phyloP scores from a whole-genome alignment of 2,329 filamentous ascomycete species.

The Rasamsonia emersonii region DNA sequence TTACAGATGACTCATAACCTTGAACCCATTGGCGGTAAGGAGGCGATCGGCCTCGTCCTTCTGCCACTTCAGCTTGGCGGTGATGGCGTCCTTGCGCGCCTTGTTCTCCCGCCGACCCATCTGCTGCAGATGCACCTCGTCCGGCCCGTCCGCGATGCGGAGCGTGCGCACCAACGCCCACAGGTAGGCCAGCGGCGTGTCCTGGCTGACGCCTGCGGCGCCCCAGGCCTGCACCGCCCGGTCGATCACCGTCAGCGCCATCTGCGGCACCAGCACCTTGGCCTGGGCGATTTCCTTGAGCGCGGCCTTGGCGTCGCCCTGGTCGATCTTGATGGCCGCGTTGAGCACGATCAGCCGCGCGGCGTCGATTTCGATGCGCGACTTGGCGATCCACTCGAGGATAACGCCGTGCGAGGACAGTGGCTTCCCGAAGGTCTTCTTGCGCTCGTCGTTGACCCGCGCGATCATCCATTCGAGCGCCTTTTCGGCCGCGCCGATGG shows the following conservation, averaged over 20 bases:
- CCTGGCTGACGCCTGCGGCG: slow-evolving; percentile 83
- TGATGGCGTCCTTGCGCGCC: slow-evolving; percentile 36
- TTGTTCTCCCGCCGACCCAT: slow-evolving; percentile 49
- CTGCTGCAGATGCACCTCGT: slow-evolving; percentile 76
- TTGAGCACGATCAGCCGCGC: slow-evolving; percentile 86
- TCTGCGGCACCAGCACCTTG: slow-evolving; percentile 81
- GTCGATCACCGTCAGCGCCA: slow-evolving; percentile 80
- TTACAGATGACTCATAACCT: slow-evolving; percentile 28
- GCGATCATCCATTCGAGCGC: slow-evolving; percentile 93
- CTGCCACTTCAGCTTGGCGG: slow-evolving; percentile 37
- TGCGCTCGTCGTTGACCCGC: slow-evolving; percentile 82
- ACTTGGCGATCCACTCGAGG: slow-evolving; percentile 87
- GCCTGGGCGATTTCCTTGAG: slow-evolving; percentile 91
- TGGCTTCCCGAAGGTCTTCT: slow-evolving; percentile 84
- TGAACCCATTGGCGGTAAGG: slow-evolving; percentile 28
- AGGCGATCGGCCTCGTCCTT: slow-evolving; percentile 28
- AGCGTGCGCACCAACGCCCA: slow-evolving; percentile 75
- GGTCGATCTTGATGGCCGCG: slow-evolving; percentile 90
- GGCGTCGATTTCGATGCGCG: slow-evolving; percentile 87
- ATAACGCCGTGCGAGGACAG: slow-evolving; percentile 87
- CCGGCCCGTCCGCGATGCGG: slow-evolving; percentile 82
- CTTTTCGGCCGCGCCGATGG: slow-evolving; percentile 81
- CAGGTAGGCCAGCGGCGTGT: slow-evolving; percentile 81
- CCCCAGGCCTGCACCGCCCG: slow-evolving; percentile 89
- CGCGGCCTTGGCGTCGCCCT: slow-evolving; percentile 76